Evolutionary conservation across 2,329 filamentous ascomycete species (phyloP).

Genomic region (Huntiella savannae): DNA sequence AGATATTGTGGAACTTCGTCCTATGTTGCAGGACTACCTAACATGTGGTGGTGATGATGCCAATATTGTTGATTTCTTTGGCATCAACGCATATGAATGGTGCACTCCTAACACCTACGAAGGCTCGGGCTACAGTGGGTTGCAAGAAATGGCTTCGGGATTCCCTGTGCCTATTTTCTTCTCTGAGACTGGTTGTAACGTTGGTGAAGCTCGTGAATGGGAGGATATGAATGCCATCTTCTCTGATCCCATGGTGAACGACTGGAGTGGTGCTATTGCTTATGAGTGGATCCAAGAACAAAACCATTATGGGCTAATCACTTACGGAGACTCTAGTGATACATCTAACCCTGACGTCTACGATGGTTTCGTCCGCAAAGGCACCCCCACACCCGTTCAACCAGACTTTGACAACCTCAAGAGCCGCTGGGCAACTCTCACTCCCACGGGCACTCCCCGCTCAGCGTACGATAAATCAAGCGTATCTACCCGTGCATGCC

Average conservation of each 20-base stretch:
- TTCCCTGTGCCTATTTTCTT: constrained; percentile 80
- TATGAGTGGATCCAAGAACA: constrained; percentile 82
- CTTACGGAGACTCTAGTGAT: constrained; percentile 45
- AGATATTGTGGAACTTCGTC: constrained; percentile 52
- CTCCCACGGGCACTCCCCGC: constrained; percentile 47
- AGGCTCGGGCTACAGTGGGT: constrained; percentile 47
- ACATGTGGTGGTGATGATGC: constrained; percentile 53
- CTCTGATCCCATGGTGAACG: constrained; percentile 48
- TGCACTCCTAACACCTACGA: constrained; percentile 41
- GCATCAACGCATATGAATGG: constrained; percentile 73
- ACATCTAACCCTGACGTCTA: constrained; percentile 31
- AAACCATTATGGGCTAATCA: constrained; percentile 67
- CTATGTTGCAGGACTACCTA: constrained; percentile 50
- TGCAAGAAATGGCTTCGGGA: constrained; percentile 45
- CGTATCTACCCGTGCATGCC: constrained; percentile 48
- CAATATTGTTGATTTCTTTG: constrained; percentile 66
- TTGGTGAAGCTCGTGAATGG: constrained; percentile 38
- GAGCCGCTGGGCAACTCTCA: constrained; percentile 54
- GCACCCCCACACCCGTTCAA: constrained; percentile 50
- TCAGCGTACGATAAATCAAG: constrained; percentile 44
- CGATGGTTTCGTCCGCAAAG: constrained; percentile 50
- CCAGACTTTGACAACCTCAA: constrained; percentile 68
- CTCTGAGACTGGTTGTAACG: constrained; percentile 74
- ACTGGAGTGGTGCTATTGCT: constrained; percentile 59
- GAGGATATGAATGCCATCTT: constrained; percentile 62